Evolutionary conservation across 495 filamentous ascomycete species (phyloP), one percentile per base, ranked within the genome.

Genomic region (Xylaria flabelliformis): DNA sequence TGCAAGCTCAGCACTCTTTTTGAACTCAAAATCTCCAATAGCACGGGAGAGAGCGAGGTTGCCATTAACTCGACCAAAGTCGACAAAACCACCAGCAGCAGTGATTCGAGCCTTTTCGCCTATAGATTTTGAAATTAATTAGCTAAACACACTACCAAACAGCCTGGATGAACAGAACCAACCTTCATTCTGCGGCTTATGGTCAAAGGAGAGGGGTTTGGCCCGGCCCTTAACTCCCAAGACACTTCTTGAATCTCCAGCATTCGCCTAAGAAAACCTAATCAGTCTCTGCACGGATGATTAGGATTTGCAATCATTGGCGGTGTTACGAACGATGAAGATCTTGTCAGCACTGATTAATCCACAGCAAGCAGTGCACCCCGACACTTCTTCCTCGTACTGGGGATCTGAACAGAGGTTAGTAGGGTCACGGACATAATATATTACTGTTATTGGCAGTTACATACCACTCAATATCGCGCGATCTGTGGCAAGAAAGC

Each of bases 151-250:
- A 36, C 10, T 39, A 34, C 42, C 34, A 3, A 67, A 72, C 62
- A 69, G 32, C 46, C 1, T 51, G 39, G 34, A 29, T 50, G 32
- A 34, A 51, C 24, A 59, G 61, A 66, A 72, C 80, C 59, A 73
- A 97, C 96, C 94, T 88, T 98, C 96, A 74, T 98, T 98, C 80
- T 97, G 94, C 17, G 96, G 96, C 83, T 99, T 99, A 85, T 99
- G 96, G 79, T 99, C 96, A 80, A 95, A 97, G 8, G 96, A 99
- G 64, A 99, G 86, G 17, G 97, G 96, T 82, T 98, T 98, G 70
- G 96, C 96, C 75, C 95, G 88, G 75, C 96, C 96, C 83, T 98
- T 98, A 70, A 98, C 91, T 67, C 97, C 96, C 72, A 99, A 81
- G 4, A 99, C 96, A 72, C 91, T 93, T 83, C 96, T 88, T 53